phyloP scores from a whole-genome alignment of 306 rosid species.

The Lotus japonicus region DNA sequence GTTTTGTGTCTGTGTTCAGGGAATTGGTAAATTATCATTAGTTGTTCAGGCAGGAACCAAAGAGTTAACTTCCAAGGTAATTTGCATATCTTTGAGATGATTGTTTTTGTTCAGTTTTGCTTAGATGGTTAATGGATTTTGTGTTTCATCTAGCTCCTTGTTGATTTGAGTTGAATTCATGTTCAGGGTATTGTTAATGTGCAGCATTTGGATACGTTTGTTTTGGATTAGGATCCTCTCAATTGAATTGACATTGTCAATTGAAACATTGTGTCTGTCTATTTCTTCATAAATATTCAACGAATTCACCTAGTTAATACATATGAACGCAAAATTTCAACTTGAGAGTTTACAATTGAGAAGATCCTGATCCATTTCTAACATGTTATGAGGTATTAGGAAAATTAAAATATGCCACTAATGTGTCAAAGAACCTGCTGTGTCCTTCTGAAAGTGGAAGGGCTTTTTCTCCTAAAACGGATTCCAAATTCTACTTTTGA shows the following conservation, averaged over 20 bases:
- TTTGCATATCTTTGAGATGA: too few relatives aligned
- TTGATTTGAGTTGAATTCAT: neutral
- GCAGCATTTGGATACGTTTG: neutral
- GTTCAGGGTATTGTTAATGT: neutral
- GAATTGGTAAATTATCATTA: slow-evolving; percentile 78
- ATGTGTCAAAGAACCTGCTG: neutral
- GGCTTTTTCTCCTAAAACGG: neutral
- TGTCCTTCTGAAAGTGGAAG: neutral
- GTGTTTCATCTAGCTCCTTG: neutral
- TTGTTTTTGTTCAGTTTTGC: too few relatives aligned
- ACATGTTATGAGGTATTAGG: neutral
- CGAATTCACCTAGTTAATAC: too few relatives aligned
- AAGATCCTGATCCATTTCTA: too few relatives aligned
- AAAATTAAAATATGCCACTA: neutral
- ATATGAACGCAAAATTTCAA: too few relatives aligned
- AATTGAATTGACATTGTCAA: too few relatives aligned
- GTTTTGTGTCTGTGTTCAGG: slow-evolving; percentile 37
- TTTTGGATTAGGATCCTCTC: too few relatives aligned
- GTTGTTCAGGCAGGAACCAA: slow-evolving; percentile 87
- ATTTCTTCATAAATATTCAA: too few relatives aligned
- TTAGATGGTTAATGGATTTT: neutral
- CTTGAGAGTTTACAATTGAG: too few relatives aligned
- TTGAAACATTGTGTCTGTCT: too few relatives aligned
- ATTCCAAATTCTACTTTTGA: too few relatives aligned
- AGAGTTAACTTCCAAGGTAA: slow-evolving; percentile 78